Base-by-base conservation (phyloP, 331 rosid species). In the Arachis monticola region DNA sequence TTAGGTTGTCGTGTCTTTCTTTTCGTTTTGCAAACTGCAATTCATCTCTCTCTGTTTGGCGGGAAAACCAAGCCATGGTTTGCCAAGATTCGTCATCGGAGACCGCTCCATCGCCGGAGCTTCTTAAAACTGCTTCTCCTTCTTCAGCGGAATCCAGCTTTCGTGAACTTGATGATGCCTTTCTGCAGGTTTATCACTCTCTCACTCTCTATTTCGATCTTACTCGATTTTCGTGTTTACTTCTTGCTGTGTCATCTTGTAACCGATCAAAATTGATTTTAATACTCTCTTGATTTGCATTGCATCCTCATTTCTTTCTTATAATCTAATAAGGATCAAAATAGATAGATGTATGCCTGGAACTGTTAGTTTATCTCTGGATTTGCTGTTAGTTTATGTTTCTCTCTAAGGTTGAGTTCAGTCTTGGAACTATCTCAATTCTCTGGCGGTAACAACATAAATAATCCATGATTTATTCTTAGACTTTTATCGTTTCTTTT, bases 81-180 rank as follows among this genome's bases (percentile, higher is more conserved):
- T 75, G 59, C 42, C 78, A 85, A 3, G 87, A 75, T 44, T 75
- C 71, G n/a, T 22, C 76, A 6, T 65, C 80, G 56, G 77, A 70
- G 60, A 61, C 51, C n/a, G 66, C 74, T 61, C 56, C 10, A 2
- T 57, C 83, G 3, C 11, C 77, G n/a, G 40, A 78, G 27, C 74
- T 72, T 3, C 48, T 69, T 8, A 56, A 31, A 69, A 56, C 51
- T 12, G 35, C 44, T n/a, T 60, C 81, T 55, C 11, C 72, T n/a
- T 73, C 83, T 0, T 79, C 81, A 52, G 42, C 72, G 2, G 82
- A 77, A 75, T 86, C 89, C 46, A 83, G 69, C 84, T 86, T 83
- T 30, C 87, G 90, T 1, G 71, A 86, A 65, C 82, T 86, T 4
- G 90, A 86, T 5, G 87, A 86, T 53, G 90, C 87, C 57, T 86